Percentiles rank a stretch among this genome's conserved stretches.
Conservation (phyloP, 805 yeast genomes). For the Wickerhamomyces kurtzmanii region DNA sequence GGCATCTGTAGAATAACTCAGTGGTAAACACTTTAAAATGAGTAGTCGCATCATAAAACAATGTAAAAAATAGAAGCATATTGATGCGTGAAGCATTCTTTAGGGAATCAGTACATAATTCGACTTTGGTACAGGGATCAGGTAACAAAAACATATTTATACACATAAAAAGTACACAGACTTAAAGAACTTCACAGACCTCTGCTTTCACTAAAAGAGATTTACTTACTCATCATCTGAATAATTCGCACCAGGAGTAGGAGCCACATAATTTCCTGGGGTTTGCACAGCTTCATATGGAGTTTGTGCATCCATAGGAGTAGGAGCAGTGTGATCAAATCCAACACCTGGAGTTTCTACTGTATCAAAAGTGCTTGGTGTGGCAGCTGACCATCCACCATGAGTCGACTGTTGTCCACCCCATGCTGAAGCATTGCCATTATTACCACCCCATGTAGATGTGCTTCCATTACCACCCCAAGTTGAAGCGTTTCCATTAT, state of each 20-base stretch:
- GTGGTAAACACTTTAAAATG: no score
- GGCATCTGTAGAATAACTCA: no score
- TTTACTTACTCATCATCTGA: slow-evolving; percentile 1
- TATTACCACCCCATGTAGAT: slow-evolving; percentile 30
- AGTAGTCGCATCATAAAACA: no score
- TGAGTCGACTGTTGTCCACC: slow-evolving; percentile 28
- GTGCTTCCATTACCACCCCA: slow-evolving; percentile 36
- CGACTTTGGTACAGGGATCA: no score
- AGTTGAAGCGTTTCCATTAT: slow-evolving; percentile 33
- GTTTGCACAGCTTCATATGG: slow-evolving; percentile 8
- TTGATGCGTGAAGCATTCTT: no score
- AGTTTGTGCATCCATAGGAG: no score
- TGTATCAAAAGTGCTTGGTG: slow-evolving; percentile 22
- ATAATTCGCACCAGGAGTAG: slow-evolving; percentile 5
- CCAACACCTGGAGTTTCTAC: slow-evolving; percentile 30
- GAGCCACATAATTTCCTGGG: slow-evolving; percentile 4
- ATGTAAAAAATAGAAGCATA: no score
- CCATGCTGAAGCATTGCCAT: slow-evolving; percentile 33
- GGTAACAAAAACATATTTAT: no score
- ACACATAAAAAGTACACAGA: no score
- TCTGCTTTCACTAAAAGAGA: no score
- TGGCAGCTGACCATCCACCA: slow-evolving; percentile 26
- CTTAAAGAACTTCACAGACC: no score
- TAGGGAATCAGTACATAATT: no score
- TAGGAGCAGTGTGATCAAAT: slow-evolving; percentile 15